phyloP scores from a whole-genome alignment of 108 stramenopile species.

The Mayamaea pseudoterrestris region DNA sequence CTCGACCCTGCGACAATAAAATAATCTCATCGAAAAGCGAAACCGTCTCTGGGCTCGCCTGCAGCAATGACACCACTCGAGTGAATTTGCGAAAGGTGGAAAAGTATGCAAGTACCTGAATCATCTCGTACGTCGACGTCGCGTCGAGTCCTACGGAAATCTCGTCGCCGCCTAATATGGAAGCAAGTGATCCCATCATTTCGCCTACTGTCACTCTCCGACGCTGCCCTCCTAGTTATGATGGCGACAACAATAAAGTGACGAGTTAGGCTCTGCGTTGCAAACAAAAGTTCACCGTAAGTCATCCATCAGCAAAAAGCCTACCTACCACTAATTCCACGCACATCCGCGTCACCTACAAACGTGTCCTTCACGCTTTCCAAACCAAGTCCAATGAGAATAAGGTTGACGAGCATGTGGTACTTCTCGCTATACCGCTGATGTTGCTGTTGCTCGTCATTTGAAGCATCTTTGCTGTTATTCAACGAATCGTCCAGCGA shows the following conservation, averaged over 20 bases:
- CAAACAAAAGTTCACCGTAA: no score
- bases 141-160: slow-evolving; percentile 82
- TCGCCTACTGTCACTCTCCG: slow-evolving; percentile 76
- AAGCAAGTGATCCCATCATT: slow-evolving; percentile 54
- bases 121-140: slow-evolving; percentile 55
- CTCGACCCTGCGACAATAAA: slow-evolving; percentile 60
- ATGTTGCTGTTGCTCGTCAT: neutral
- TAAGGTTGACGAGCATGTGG: slow-evolving; percentile 1
- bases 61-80: slow-evolving; percentile 74
- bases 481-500: neutral
- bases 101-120: slow-evolving; percentile 12
- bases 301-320: no score
- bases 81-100: slow-evolving; percentile 30
- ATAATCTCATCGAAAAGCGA: slow-evolving; percentile 82
- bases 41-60: slow-evolving; percentile 90
- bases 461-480: neutral
- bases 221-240: slow-evolving; percentile 63
- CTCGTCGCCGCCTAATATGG: slow-evolving; percentile 77
- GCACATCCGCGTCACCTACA: slow-evolving; percentile 68
- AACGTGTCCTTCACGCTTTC: slow-evolving; percentile 52
- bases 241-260: no score
- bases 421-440: neutral
- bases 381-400: slow-evolving; percentile 20
- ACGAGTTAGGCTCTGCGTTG: no score
- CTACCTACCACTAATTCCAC: slow-evolving; percentile 76